Evolutionary conservation across 345 rosid genomes (phyloP).

Genomic region (Dipteronia sinensis): DNA sequence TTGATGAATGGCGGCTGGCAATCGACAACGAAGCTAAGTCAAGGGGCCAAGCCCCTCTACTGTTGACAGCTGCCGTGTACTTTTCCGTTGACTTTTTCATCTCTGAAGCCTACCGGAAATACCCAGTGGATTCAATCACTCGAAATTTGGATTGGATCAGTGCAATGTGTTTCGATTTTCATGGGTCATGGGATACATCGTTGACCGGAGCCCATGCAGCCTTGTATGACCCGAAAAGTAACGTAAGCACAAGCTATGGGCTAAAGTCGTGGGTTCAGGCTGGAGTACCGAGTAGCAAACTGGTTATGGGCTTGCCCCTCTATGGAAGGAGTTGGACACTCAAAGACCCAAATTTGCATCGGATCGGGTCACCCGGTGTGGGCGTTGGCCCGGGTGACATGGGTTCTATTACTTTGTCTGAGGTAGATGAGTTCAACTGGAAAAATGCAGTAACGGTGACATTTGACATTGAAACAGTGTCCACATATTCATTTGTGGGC

Average conservation of each 20-base stretch:
- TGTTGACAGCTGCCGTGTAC: conserved; percentile 61
- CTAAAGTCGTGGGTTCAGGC: conserved; percentile 51
- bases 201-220: conserved; percentile 52
- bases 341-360: conserved; percentile 42
- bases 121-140: conserved; percentile 34
- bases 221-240: conserved; percentile 47
- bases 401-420: conserved; percentile 18
- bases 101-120: conserved; percentile 19
- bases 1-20: conserved; percentile 45
- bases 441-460: conserved; percentile 35
- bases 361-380: conserved; percentile 44
- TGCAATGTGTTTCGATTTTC: conserved; percentile 60
- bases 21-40: conserved; percentile 41
- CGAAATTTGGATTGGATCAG: conserved; percentile 49
- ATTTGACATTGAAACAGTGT: conserved; percentile 42
- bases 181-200: conserved; percentile 47
- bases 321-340: conserved; percentile 58
- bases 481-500: conserved; percentile 44
- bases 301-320: conserved; percentile 61
- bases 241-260: conserved; percentile 54
- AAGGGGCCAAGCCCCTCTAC: conserved; percentile 34
- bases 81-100: conserved; percentile 44
- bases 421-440: conserved; percentile 40
- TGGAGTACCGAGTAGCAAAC: conserved; percentile 27
- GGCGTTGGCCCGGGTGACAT: conserved; percentile 35